Percentiles rank a stretch among this genome's conserved stretches.
Evolutionary conservation across 2,329 filamentous ascomycete genomes (phyloP).

Genomic region (Atkinsonella texensis): DNA sequence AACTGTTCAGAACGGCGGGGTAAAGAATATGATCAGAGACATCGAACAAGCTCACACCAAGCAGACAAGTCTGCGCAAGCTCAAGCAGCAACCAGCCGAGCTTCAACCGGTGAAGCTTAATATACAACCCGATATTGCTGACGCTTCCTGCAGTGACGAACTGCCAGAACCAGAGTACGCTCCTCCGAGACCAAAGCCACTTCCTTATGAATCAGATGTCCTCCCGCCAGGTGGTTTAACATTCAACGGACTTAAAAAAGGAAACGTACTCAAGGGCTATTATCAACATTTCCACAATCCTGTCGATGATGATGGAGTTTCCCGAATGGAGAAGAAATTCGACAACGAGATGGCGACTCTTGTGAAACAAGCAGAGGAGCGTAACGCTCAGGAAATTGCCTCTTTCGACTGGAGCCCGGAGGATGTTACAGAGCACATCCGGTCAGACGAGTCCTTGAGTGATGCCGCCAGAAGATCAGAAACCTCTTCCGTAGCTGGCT

Average conservation of each 20-base stretch:
- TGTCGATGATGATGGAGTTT: slow-evolving; percentile 56
- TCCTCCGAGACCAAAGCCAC: slow-evolving; percentile 57
- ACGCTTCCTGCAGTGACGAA: slow-evolving; percentile 38
- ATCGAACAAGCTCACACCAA: slow-evolving; percentile 51
- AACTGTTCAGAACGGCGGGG: slow-evolving; percentile 52
- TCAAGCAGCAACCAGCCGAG: slow-evolving; percentile 43
- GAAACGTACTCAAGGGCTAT: slow-evolving; percentile 50
- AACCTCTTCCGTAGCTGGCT: background rate
- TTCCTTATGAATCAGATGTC: slow-evolving; percentile 58
- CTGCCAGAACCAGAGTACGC: slow-evolving; percentile 90
- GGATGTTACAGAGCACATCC: slow-evolving; percentile 37
- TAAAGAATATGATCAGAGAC: slow-evolving; percentile 45
- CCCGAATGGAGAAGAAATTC: slow-evolving; percentile 48
- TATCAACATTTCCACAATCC: slow-evolving; percentile 48
- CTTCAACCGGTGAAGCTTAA: slow-evolving; percentile 48
- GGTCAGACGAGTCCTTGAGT: background rate
- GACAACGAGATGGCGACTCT: slow-evolving; percentile 39
- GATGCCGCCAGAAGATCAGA: background rate
- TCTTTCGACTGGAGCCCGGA: slow-evolving; percentile 48
- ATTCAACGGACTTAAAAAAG: slow-evolving; percentile 43
- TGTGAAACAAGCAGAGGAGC: slow-evolving; percentile 48
- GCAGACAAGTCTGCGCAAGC: slow-evolving; percentile 45
- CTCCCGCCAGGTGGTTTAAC: slow-evolving; percentile 46
- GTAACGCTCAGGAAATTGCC: slow-evolving; percentile 55
- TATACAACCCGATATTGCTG: slow-evolving; percentile 42